Evolutionary conservation across 208 protist genomes (phyloP).

Genomic region (Novymonas esmeraldas): DNA sequence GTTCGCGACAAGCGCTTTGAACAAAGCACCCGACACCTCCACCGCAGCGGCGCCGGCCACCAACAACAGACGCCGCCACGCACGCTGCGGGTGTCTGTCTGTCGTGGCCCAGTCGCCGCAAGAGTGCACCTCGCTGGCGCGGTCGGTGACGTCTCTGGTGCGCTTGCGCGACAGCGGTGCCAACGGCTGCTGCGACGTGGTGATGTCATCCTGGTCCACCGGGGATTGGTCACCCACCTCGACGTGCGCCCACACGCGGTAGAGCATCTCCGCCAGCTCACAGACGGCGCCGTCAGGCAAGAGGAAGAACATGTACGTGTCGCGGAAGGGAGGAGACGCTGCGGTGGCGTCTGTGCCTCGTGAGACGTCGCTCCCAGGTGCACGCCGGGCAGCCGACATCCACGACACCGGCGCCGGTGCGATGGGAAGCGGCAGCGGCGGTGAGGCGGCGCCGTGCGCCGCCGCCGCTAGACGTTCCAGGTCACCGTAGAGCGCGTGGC

Average conservation of each 20-base stretch:
- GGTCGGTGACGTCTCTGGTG: neutral
- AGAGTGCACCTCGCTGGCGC: neutral
- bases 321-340: too few species aligned
- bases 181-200: neutral
- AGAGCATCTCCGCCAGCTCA: slow-evolving; percentile 6
- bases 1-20: slow-evolving; percentile 3
- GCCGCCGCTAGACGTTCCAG: neutral
- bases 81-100: slow-evolving; percentile 24
- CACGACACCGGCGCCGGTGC: slow-evolving; percentile 9
- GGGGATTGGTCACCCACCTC: neutral
- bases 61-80: slow-evolving; percentile 30
- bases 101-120: slow-evolving; percentile 7
- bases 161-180: slow-evolving; percentile 16
- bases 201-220: too few species aligned
- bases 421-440: neutral
- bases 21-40: slow-evolving; percentile 17
- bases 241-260: neutral
- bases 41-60: slow-evolving; percentile 15
- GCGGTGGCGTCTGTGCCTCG: neutral
- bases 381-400: slow-evolving; percentile 11
- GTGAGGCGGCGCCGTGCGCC: neutral
- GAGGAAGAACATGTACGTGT: slow-evolving; percentile 16
- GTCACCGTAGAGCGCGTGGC: neutral
- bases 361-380: too few species aligned
- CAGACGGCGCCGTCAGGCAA: slow-evolving; percentile 19